A percentile compares a stretch with the other conserved stretches of the same genome.
phyloP scores from a whole-genome alignment of 2,329 filamentous ascomycete species.

The Rhexocercosporidium sp. region DNA sequence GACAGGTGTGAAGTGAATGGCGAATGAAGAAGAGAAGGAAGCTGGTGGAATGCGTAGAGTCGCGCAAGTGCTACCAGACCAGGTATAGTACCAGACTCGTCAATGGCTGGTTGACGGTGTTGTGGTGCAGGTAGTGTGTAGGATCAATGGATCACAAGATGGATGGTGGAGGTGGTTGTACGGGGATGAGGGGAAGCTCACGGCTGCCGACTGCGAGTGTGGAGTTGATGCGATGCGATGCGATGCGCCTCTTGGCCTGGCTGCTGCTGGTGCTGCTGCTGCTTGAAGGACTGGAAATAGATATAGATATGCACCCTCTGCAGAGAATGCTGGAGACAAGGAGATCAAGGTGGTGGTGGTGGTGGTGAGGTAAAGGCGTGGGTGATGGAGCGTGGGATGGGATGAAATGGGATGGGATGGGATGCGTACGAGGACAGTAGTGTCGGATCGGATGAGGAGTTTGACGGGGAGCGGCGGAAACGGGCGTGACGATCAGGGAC shows the following conservation, averaged over 20 bases:
- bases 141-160: not conserved
- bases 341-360: too few species aligned
- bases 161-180: not conserved
- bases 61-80: slow-evolving; percentile 9
- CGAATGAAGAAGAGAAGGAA: not conserved
- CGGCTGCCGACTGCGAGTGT: not conserved
- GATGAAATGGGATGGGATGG: too few species aligned
- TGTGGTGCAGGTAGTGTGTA: not conserved
- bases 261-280: not conserved
- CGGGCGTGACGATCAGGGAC: not conserved
- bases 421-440: too few species aligned
- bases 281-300: not conserved
- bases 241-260: not conserved
- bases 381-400: too few species aligned
- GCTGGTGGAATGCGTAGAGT: not conserved
- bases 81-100: not conserved
- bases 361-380: too few species aligned
- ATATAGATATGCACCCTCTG: not conserved
- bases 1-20: not conserved
- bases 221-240: not conserved
- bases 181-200: slow-evolving; percentile 9
- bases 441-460: not conserved
- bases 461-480: not conserved
- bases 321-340: not conserved
- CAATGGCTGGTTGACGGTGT: not conserved